Evolutionary conservation across 495 filamentous ascomycete genomes (phyloP), one percentile per base, ranked within the genome.

Genomic region (Penicillium simplicissimum): DNA sequence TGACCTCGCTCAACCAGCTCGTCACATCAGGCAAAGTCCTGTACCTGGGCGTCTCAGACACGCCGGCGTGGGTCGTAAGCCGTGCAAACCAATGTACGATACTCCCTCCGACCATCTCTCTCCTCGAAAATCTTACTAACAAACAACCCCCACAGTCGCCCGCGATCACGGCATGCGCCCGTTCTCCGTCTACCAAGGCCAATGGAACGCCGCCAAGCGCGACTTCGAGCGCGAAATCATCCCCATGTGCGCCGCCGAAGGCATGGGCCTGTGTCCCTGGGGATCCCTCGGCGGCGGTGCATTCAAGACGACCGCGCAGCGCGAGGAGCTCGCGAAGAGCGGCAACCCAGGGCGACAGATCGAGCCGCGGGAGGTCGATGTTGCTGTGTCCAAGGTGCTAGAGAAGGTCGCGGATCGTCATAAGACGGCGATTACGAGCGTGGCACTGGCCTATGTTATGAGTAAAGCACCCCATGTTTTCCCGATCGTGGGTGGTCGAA

Each of bases 401-500:
- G 88, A 90, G 61, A 75, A 74, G 6, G 74, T 91, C 40, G 88
- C 87, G 0, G 76, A 79, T 15, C 74, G 75, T 38, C 86, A 86
- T 65, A 75, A 78, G 7, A 83, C 78, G 17, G 57, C 65, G 7
- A 72, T 84, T 42, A 84, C 81, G 0, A 72, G 69, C 21, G 69
- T 79, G 19, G 89, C 89, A 6, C 71, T 91, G 42, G 89, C 90
- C 9, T 93, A 93, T 68, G 85, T 91, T 0, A 82, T 87, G 79
- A 81, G 85, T 64, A 92, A 91, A 75, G 78, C 87, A n/a, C 87
- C 88, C 2, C 88, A 92, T 65, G 88, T 91, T 38, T 89, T 87
- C 65, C 90, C 90, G 1, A 90, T 92, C 63, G 78, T 90, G 25
- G 90, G 89, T 15, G 85, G 84, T 0, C 70, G 86, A 9, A 90